These are phyloP conservation scores for Wickerhamomyces xylosicus DNA, from an alignment of 805 yeast genomes.

Conservation along the genomic window DNA sequence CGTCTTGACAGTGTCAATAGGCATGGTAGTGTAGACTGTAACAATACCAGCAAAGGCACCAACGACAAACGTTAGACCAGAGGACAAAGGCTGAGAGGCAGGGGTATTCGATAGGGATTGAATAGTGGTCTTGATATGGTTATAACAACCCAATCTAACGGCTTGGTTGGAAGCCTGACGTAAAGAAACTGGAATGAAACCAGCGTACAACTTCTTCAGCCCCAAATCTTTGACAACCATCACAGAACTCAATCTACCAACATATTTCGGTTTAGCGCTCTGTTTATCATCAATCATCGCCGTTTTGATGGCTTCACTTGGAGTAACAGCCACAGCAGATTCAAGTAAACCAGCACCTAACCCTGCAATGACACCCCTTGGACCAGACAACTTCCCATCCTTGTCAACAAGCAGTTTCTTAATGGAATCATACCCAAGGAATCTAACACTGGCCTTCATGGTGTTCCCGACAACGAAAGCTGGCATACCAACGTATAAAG, in stretches of 20 bases:
- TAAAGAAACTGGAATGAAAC: conserved; percentile 84
- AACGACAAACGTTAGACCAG: conserved; percentile 72
- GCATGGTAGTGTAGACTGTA: conserved; percentile 91
- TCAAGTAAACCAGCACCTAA: conserved; percentile 93
- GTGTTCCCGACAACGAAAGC: conserved; percentile 95
- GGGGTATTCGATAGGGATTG: conserved; percentile 61
- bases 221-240: conserved; percentile 70
- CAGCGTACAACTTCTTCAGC: conserved; percentile 74
- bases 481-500: conserved; percentile 92
- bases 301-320: conserved; percentile 93
- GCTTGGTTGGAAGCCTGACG: conserved; percentile 96
- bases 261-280: conserved; percentile 66
- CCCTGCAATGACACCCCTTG: conserved; percentile 93
- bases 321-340: conserved; percentile 89
- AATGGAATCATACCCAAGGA: conserved; percentile 85
- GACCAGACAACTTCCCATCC: conserved; percentile 80
- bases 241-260: conserved; percentile 47
- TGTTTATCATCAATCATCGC: conserved; percentile 92
- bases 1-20: conserved; percentile 91
- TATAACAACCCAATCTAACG: conserved; percentile 88
- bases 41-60: conserved; percentile 88
- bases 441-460: conserved; percentile 91
- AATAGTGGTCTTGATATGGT: conserved; percentile 69
- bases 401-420: conserved; percentile 69
- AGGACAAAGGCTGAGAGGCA: conserved; percentile 64